Evolutionary conservation across 345 rosid genomes (phyloP).

Genomic region (Limnanthes douglasii): DNA sequence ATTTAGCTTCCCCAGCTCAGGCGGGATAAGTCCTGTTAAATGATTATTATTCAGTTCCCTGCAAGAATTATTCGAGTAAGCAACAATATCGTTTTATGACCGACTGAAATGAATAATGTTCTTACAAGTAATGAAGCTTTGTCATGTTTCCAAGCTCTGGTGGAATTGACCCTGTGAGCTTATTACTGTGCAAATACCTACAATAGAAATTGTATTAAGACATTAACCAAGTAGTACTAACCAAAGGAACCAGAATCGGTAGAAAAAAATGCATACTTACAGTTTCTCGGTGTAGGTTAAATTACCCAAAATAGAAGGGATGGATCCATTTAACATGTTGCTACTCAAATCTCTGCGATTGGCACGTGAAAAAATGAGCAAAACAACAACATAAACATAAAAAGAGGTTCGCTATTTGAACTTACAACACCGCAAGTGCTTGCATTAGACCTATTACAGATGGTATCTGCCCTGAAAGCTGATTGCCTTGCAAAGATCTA

Average conservation of each 20-base stretch:
- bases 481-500: slow-evolving; percentile 95
- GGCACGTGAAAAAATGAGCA: too few species aligned
- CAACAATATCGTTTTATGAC: too few species aligned
- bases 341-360: slow-evolving; percentile 83
- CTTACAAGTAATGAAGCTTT: slow-evolving; percentile 86
- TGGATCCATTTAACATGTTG: slow-evolving; percentile 70
- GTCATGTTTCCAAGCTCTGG: slow-evolving; percentile 97
- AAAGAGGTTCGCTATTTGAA: slow-evolving; percentile 5
- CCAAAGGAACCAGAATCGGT: neutral
- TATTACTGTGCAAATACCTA: slow-evolving; percentile 81
- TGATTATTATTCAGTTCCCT: slow-evolving; percentile 87
- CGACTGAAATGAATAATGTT: neutral
- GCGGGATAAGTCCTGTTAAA: slow-evolving; percentile 58
- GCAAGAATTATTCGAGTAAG: too few species aligned
- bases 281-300: slow-evolving; percentile 81
- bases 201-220: slow-evolving; percentile 8
- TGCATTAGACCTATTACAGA: slow-evolving; percentile 96
- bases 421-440: slow-evolving; percentile 98
- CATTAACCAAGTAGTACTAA: neutral
- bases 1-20: slow-evolving; percentile 93
- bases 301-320: slow-evolving; percentile 88
- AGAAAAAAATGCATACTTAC: slow-evolving; percentile 26
- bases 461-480: slow-evolving; percentile 72
- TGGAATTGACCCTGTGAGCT: slow-evolving; percentile 70
- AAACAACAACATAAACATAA: too few species aligned